Evolutionary conservation across 2,329 filamentous ascomycete genomes (phyloP).

Genomic region (Plenodomus biglobosus): DNA sequence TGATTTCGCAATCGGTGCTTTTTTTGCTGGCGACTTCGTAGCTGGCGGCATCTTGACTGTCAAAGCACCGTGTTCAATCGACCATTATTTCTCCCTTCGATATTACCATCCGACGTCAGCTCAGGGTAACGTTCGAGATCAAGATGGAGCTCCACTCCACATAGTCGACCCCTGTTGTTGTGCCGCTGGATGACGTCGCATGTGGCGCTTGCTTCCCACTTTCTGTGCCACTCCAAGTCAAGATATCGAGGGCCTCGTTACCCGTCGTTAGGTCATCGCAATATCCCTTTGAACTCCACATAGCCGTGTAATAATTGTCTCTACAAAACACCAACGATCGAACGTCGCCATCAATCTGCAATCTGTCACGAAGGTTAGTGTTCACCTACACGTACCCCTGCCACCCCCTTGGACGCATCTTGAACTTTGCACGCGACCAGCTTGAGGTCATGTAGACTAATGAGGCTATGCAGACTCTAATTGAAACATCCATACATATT

Average conservation of each 20-base stretch:
- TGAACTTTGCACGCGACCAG: neutral
- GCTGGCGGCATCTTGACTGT: constrained; percentile 23
- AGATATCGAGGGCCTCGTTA: constrained; percentile 22
- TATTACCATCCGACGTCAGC: constrained; percentile 19
- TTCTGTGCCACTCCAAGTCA: constrained; percentile 27
- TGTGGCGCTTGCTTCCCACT: constrained; percentile 39
- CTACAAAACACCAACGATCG: neutral
- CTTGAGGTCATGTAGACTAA: neutral
- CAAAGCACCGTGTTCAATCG: neutral
- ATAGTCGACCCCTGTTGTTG: constrained; percentile 20
- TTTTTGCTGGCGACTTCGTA: constrained; percentile 21
- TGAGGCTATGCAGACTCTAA: neutral
- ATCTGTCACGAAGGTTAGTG: constrained; percentile 15
- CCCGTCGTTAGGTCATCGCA: constrained; percentile 14
- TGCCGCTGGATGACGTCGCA: constrained; percentile 36
- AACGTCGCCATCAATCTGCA: neutral
- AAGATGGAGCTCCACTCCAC: constrained; percentile 29
- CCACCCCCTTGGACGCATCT: neutral
- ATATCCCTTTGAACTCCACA: constrained; percentile 1
- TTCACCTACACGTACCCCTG: neutral
- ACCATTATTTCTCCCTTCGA: neutral
- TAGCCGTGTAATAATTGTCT: neutral
- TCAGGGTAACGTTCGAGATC: constrained; percentile 24
- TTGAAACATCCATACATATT: neutral
- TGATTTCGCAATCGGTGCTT: constrained; percentile 1